A percentile compares a stretch with the other conserved stretches of the same genome.
Evolutionary conservation across 345 rosid genomes (phyloP).

Genomic region (Lepidium africanum): DNA sequence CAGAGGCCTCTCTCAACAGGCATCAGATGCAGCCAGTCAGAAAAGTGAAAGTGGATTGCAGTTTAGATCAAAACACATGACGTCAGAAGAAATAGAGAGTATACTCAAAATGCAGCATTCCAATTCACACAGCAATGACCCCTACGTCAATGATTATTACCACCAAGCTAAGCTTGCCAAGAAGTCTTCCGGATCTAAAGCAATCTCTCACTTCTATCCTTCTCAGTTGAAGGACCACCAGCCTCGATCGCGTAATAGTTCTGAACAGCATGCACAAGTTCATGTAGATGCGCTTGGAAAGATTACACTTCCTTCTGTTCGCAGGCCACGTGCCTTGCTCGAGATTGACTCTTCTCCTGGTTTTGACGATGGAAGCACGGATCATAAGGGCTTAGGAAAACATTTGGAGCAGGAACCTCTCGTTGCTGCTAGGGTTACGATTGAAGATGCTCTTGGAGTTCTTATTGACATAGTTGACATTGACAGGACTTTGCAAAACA

Average conservation of each 20-base stretch:
- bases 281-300: conserved; percentile 63
- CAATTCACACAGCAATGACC: conserved; percentile 79
- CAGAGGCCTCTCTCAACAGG: conserved; percentile 58
- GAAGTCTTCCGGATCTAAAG: conserved; percentile 53
- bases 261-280: conserved; percentile 54
- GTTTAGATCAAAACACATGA: conserved; percentile 89
- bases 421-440: conserved; percentile 90
- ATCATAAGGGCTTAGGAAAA: conserved; percentile 53
- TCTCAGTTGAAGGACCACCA: conserved; percentile 73
- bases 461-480: conserved; percentile 91
- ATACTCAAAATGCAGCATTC: conserved; percentile 96
- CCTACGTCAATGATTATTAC: conserved; percentile 87
- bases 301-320: conserved; percentile 52
- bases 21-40: conserved; percentile 62
- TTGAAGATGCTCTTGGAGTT: conserved; percentile 71
- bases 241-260: conserved; percentile 67
- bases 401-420: conserved; percentile 93
- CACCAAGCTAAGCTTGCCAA: conserved; percentile 88
- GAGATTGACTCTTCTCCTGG: conserved; percentile 58
- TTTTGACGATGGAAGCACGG: conserved; percentile 46
- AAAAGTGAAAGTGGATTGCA: conserved; percentile 78
- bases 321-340: conserved; percentile 71
- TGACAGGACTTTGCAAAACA: conserved; percentile 61
- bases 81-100: conserved; percentile 88
- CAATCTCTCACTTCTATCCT: conserved; percentile 61